phyloP scores from a whole-genome alignment of 2,329 filamentous ascomycete species.

The Atkinsonella hypoxylon region DNA sequence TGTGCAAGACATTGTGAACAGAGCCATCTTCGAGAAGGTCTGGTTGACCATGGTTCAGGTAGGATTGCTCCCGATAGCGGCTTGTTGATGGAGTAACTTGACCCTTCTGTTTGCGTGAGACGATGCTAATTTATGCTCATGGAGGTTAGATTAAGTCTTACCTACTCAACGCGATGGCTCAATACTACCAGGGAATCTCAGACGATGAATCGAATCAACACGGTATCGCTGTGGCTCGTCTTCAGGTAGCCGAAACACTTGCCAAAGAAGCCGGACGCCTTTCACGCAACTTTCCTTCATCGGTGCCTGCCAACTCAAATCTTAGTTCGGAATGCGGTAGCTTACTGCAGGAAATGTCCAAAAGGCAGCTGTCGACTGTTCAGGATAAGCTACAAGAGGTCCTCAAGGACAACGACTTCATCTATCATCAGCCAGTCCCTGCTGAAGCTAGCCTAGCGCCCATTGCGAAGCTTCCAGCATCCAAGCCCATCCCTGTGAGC shows the following conservation, averaged over 20 bases:
- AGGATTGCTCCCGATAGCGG: slow-evolving; percentile 10
- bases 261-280: slow-evolving; percentile 67
- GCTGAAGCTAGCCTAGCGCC: slow-evolving; percentile 69
- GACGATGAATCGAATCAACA: slow-evolving; percentile 84
- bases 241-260: slow-evolving; percentile 68
- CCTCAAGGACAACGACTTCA: slow-evolving; percentile 92
- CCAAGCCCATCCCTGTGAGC: slow-evolving; percentile 93
- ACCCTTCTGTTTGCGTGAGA: background rate
- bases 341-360: slow-evolving; percentile 67
- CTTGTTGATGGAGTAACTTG: too few species aligned
- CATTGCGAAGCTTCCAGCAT: slow-evolving; percentile 83
- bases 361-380: slow-evolving; percentile 67
- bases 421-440: slow-evolving; percentile 89
- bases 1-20: slow-evolving; percentile 82
- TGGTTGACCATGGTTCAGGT: slow-evolving; percentile 79
- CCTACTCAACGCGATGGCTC: slow-evolving; percentile 73
- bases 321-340: slow-evolving; percentile 67
- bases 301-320: slow-evolving; percentile 71
- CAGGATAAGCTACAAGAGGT: slow-evolving; percentile 69
- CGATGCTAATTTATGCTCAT: background rate
- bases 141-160: slow-evolving; percentile 56
- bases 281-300: slow-evolving; percentile 69
- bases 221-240: slow-evolving; percentile 69
- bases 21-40: slow-evolving; percentile 85
- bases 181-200: slow-evolving; percentile 85